Evolutionary conservation across 345 rosid genomes (phyloP).

Genomic region (Erodium maritimum): DNA sequence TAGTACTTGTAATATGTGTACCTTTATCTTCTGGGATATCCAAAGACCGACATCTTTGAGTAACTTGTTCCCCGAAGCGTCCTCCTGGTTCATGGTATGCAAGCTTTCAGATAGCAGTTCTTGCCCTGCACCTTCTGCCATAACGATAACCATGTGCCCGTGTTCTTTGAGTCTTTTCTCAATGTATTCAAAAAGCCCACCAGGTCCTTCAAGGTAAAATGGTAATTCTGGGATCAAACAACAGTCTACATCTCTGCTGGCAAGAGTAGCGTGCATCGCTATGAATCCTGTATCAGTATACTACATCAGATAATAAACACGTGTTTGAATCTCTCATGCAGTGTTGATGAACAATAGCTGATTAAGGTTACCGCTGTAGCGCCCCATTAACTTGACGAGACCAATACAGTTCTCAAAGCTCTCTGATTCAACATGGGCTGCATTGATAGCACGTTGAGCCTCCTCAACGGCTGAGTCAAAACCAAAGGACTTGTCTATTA

Average conservation of each 20-base stretch:
- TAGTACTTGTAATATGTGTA: conserved; percentile 1
- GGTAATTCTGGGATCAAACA: conserved; percentile 44
- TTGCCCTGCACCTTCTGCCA: conserved; percentile 44
- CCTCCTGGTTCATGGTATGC: conserved; percentile 21
- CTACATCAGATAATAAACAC: neutral
- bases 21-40: conserved; percentile 36
- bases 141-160: conserved; percentile 40
- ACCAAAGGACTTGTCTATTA: conserved; percentile 63
- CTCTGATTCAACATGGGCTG: conserved; percentile 54
- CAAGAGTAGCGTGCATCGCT: conserved; percentile 40
- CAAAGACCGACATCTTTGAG: conserved; percentile 35
- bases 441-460: conserved; percentile 57
- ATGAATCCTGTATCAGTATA: conserved; percentile 24
- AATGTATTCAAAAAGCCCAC: conserved; percentile 31
- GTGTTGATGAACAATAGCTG: neutral
- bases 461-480: conserved; percentile 60
- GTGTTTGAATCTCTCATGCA: too few relatives aligned
- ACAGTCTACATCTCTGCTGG: conserved; percentile 42
- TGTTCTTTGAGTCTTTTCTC: conserved; percentile 28
- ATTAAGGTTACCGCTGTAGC: conserved; percentile 35
- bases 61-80: conserved; percentile 37
- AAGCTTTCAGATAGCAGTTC: conserved; percentile 26
- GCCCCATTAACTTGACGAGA: conserved; percentile 57
- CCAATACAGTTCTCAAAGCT: conserved; percentile 55
- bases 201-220: conserved; percentile 39